Conservation (phyloP, 306 rosid species). For the Quercus aquifolioides region DNA sequence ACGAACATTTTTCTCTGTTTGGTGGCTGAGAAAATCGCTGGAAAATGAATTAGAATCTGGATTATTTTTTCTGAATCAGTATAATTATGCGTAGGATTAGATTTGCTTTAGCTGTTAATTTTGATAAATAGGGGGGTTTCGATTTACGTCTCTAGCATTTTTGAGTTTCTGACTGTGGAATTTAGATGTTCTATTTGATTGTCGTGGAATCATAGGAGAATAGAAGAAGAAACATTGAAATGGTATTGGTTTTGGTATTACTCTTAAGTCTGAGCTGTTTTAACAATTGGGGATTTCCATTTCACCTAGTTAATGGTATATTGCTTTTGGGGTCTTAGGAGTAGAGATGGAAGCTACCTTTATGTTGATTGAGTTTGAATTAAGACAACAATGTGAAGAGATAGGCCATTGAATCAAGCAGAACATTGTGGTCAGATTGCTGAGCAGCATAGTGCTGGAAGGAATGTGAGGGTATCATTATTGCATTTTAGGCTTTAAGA, state of each 20-base stretch:
- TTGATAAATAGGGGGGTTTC: neutral
- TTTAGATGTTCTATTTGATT: neutral
- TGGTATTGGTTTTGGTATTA: neutral
- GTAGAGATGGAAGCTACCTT: neutral
- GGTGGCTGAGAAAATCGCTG: neutral
- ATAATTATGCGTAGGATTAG: neutral
- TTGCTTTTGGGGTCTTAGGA: neutral
- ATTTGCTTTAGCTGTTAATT: neutral
- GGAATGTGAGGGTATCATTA: neutral
- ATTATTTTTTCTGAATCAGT: neutral
- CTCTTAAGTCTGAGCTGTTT: neutral
- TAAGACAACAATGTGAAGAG: neutral
- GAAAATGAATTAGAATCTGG: neutral
- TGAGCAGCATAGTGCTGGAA: neutral
- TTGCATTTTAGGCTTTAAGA: neutral
- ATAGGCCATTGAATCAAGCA: neutral
- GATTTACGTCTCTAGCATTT: neutral
- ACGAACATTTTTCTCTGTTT: neutral
- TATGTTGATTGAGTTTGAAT: neutral
- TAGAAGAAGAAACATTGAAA: neutral
- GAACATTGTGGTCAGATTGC: neutral
- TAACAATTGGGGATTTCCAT: neutral
- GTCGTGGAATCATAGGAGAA: neutral
- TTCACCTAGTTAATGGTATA: neutral
- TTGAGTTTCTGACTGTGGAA: neutral